Percentiles rank a stretch among this genome's conserved stretches.
Conservation (phyloP, 2,329 filamentous ascomycete genomes). For the Neurospora crassa region DNA sequence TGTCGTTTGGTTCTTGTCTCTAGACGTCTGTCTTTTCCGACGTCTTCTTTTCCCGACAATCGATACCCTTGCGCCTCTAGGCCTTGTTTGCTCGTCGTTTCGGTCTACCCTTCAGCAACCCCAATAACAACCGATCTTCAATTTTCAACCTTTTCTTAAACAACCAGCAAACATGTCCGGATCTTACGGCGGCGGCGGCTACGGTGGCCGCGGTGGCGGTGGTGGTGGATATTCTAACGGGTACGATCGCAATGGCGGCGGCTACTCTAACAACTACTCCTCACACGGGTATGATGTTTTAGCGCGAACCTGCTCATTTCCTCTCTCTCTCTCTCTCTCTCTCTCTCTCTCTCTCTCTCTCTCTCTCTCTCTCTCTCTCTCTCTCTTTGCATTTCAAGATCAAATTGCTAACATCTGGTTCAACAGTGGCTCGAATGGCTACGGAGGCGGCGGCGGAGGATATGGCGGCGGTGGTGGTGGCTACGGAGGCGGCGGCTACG, state of each 20-base stretch:
- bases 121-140: neutral
- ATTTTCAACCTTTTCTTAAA: neutral
- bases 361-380: neutral
- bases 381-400: neutral
- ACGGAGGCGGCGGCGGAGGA: conserved; percentile 13
- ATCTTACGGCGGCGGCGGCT: conserved; percentile 24
- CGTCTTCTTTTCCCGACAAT: neutral
- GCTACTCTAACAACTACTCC: conserved; percentile 17
- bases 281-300: conserved; percentile 14
- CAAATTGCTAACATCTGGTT: conserved; percentile 9
- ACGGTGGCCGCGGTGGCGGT: conserved; percentile 31
- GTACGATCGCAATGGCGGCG: conserved; percentile 32
- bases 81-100: neutral
- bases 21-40: neutral
- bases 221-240: conserved; percentile 43
- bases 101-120: neutral
- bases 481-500: conserved; percentile 33
- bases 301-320: neutral
- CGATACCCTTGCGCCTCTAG: neutral
- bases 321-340: neutral
- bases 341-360: no score
- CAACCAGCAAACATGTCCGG: conserved; percentile 15
- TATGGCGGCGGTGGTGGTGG: conserved; percentile 29
- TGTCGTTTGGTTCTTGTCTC: neutral
- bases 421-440: conserved; percentile 23